These are phyloP conservation scores for Metschnikowia kunwiensis DNA, from an alignment of 805 yeast species.

Conservation along the genomic window DNA sequence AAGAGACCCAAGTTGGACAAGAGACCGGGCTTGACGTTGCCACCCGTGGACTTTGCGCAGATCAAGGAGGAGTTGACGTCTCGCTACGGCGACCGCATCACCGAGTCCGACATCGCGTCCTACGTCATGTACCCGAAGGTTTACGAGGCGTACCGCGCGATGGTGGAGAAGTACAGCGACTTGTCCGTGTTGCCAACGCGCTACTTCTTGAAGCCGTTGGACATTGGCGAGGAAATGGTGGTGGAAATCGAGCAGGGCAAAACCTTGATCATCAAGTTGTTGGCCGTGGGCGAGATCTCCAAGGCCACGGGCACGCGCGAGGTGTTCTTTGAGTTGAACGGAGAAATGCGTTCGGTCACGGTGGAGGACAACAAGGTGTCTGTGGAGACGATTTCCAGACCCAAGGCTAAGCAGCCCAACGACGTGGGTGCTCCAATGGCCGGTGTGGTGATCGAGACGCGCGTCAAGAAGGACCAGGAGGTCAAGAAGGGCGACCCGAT, in stretches of 20 bases:
- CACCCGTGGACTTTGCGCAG: slow-evolving; percentile 74
- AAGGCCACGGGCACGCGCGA: slow-evolving; percentile 87
- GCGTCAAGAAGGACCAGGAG: slow-evolving; percentile 80
- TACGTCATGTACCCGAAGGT: slow-evolving; percentile 98
- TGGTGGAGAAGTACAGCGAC: slow-evolving; percentile 80
- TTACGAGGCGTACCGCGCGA: slow-evolving; percentile 79
- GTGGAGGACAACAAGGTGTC: slow-evolving; percentile 86
- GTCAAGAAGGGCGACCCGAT: slow-evolving; percentile 96
- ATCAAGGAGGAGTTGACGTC: slow-evolving; percentile 70
- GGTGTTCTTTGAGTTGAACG: slow-evolving; percentile 96
- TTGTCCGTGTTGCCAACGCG: slow-evolving; percentile 91
- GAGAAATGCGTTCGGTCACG: slow-evolving; percentile 95
- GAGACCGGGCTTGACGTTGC: slow-evolving; percentile 90
- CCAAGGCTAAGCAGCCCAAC: slow-evolving; percentile 89
- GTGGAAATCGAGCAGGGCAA: slow-evolving; percentile 95
- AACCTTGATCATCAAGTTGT: slow-evolving; percentile 81
- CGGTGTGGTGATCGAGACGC: slow-evolving; percentile 94
- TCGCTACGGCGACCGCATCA: slow-evolving; percentile 69
- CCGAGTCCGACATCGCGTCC: slow-evolving; percentile 89
- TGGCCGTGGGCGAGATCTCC: slow-evolving; percentile 89
- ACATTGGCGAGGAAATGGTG: slow-evolving; percentile 80
- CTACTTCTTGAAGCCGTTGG: slow-evolving; percentile 83
- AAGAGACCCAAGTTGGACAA: slow-evolving; percentile 85
- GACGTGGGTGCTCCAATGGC: slow-evolving; percentile 99
- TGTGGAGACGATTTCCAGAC: slow-evolving; percentile 79